phyloP scores from a whole-genome alignment of 352 stramenopile species.

The Blastocystis sp. region DNA sequence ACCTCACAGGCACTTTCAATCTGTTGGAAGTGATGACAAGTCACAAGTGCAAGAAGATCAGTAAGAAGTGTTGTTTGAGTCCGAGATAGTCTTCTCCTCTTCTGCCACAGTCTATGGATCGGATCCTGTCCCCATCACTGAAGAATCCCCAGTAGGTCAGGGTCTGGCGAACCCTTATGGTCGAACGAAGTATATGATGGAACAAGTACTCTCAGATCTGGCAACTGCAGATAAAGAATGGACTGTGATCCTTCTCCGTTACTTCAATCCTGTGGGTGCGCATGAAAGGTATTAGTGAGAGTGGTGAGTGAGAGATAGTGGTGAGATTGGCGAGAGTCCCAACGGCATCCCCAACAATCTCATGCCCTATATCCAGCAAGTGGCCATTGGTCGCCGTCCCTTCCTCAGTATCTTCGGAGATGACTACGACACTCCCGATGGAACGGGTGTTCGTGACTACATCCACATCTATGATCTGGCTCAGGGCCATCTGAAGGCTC shows the following conservation, averaged over 20 bases:
- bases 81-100: conserved; percentile 76
- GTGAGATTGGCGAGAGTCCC: conserved; percentile 82
- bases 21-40: conserved; percentile 77
- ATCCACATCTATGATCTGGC: conserved; percentile 87
- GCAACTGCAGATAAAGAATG: conserved; percentile 71
- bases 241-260: conserved; percentile 79
- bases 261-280: conserved; percentile 86
- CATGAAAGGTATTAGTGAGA: conserved; percentile 75
- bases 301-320: background rate
- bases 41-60: conserved; percentile 72
- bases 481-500: conserved; percentile 78
- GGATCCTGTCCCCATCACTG: conserved; percentile 65
- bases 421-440: conserved; percentile 83
- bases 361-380: conserved; percentile 84
- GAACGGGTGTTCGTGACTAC: conserved; percentile 85
- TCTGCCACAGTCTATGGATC: conserved; percentile 82
- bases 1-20: conserved; percentile 77
- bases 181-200: conserved; percentile 85
- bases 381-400: conserved; percentile 78
- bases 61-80: background rate
- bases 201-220: conserved; percentile 82
- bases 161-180: conserved; percentile 78
- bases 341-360: conserved; percentile 86
- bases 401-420: conserved; percentile 83
- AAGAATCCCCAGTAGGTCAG: conserved; percentile 65